Conservation (phyloP, 2,329 filamentous ascomycete genomes). For the Penicillium hesseltinei region DNA sequence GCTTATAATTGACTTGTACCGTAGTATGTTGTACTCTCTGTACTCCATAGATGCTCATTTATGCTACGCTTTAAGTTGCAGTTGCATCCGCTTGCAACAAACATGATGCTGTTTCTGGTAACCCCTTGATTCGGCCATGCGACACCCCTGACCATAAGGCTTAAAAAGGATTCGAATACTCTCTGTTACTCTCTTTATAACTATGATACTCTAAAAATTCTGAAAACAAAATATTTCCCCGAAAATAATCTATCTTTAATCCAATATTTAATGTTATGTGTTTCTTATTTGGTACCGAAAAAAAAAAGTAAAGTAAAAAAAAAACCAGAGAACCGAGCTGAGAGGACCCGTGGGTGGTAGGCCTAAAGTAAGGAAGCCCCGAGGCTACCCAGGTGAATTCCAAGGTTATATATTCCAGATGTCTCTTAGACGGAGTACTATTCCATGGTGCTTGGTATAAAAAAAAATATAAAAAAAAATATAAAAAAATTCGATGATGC, state of each 20-base stretch:
- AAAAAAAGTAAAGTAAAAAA: neutral
- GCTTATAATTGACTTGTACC: neutral
- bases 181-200: neutral
- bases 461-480: no score
- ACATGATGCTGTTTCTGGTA: constrained; percentile 1
- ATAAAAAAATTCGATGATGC: constrained; percentile 5
- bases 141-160: neutral
- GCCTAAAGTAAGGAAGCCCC: neutral
- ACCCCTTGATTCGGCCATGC: constrained; percentile 2
- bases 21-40: no score
- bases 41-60: no score
- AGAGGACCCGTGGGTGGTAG: neutral
- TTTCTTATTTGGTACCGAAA: neutral
- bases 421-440: neutral
- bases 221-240: neutral
- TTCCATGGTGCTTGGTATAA: neutral
- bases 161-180: neutral
- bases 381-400: neutral
- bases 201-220: no score
- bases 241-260: neutral
- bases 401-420: neutral
- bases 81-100: constrained; percentile 2
- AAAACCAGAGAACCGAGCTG: neutral
- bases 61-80: neutral
- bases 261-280: neutral